These are phyloP conservation scores for Lolium perenne DNA, from an alignment of 176 grass and related monocot species.

Conservation along the genomic window DNA sequence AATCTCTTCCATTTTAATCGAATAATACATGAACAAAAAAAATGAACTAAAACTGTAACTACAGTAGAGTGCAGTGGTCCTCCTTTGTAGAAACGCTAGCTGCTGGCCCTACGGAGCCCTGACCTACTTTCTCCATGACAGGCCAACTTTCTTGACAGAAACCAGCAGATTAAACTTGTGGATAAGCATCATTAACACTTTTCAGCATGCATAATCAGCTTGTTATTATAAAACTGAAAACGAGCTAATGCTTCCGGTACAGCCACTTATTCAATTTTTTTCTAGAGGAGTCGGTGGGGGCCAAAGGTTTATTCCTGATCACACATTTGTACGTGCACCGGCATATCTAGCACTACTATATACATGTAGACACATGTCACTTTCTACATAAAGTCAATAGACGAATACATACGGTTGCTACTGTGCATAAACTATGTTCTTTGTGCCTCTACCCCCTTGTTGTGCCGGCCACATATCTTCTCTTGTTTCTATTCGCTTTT, in stretches of 20 bases:
- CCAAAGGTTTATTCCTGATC: conserved; percentile 38
- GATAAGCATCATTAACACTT: conserved; percentile 57
- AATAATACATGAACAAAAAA: conserved; percentile 16
- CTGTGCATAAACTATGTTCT: conserved; percentile 58
- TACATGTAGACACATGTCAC: conserved; percentile 51
- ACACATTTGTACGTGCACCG: conserved; percentile 43
- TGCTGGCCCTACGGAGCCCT: conserved; percentile 43
- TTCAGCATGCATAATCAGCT: conserved; percentile 47
- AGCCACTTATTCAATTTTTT: conserved; percentile 38
- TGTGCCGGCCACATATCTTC: conserved; percentile 43
- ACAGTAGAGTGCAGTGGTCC: conserved; percentile 27
- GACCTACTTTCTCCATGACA: conserved; percentile 39
- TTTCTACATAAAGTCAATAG: conserved; percentile 70
- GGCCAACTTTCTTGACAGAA: conserved; percentile 50
- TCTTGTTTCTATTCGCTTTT: conserved; percentile 54
- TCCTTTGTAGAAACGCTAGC: conserved; percentile 31
- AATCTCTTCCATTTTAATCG: neutral
- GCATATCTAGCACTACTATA: conserved; percentile 14
- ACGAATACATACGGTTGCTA: conserved; percentile 64
- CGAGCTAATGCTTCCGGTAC: conserved; percentile 38
- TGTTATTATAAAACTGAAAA: conserved; percentile 40
- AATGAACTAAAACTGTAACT: conserved; percentile 13
- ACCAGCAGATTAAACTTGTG: conserved; percentile 38
- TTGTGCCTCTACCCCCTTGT: conserved; percentile 43
- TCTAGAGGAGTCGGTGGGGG: conserved; percentile 34